phyloP scores from a whole-genome alignment of 2,329 filamentous ascomycete genomes.

The Cladorrhinum sp. region DNA sequence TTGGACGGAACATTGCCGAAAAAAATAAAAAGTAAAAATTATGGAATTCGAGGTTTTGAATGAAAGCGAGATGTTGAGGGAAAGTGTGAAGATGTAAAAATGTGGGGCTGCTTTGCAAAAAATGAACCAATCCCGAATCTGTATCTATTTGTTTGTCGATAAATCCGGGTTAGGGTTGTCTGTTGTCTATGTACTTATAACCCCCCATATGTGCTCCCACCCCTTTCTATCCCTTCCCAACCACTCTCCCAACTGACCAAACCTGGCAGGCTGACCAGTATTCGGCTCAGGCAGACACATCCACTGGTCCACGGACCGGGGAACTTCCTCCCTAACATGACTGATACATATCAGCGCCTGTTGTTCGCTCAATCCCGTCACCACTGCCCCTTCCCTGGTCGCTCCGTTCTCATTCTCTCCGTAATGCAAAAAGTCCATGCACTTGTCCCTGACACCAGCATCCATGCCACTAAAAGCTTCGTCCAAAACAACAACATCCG shows the following conservation, averaged over 20 bases:
- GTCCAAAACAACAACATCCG: conserved; percentile 80
- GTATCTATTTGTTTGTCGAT: background rate
- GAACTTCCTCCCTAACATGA: conserved; percentile 87
- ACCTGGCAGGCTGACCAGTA: conserved; percentile 57
- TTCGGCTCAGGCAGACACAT: conserved; percentile 79
- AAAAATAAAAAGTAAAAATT: too few relatives aligned
- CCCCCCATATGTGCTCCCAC: conserved; percentile 67
- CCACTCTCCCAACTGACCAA: conserved; percentile 62
- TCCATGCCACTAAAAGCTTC: conserved; percentile 89
- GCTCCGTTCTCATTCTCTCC: conserved; percentile 47
- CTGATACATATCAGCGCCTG: conserved; percentile 92
- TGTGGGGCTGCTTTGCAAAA: background rate
- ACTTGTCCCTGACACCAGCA: conserved; percentile 77
- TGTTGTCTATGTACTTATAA: conserved; percentile 12
- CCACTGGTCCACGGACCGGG: conserved; percentile 78
- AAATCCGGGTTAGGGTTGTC: background rate
- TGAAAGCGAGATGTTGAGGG: background rate
- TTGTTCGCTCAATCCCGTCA: conserved; percentile 61
- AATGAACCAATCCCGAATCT: conserved; percentile 2
- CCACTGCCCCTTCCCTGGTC: conserved; percentile 15
- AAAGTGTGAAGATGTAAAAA: background rate
- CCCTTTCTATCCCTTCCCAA: conserved; percentile 53
- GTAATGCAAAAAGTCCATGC: conserved; percentile 71
- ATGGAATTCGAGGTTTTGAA: background rate
- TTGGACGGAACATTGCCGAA: too few relatives aligned